A percentile compares a stretch with the other conserved stretches of the same genome.
phyloP scores from a whole-genome alignment of 2,329 filamentous ascomycete species.

The Claviceps sorghi region DNA sequence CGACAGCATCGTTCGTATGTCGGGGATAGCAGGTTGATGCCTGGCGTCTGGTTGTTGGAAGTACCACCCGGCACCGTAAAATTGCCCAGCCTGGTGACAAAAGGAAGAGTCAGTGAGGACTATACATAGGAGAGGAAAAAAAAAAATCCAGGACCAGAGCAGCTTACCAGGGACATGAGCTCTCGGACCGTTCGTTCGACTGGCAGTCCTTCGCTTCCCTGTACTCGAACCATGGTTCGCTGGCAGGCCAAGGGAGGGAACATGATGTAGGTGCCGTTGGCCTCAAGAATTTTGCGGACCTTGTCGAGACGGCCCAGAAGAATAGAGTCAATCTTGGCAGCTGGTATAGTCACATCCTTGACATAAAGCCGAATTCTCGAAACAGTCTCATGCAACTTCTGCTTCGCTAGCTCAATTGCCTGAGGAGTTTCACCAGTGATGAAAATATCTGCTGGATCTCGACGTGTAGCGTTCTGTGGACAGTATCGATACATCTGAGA shows the following conservation, averaged over 20 bases:
- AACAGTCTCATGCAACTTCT: constrained; percentile 77
- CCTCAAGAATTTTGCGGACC: constrained; percentile 93
- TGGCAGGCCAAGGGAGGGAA: constrained; percentile 80
- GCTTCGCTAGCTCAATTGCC: constrained; percentile 76
- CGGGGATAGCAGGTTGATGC: constrained; percentile 47
- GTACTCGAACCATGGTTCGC: constrained; percentile 72
- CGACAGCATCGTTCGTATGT: constrained; percentile 79
- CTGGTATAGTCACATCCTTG: constrained; percentile 81
- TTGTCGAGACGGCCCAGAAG: constrained; percentile 84
- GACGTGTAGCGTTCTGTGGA: constrained; percentile 63
- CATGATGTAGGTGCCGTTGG: constrained; percentile 87
- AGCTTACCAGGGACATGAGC: constrained; percentile 76
- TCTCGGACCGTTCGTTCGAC: constrained; percentile 91
- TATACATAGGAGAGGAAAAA: background rate
- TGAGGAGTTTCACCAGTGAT: constrained; percentile 83
- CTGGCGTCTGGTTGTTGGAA: constrained; percentile 62
- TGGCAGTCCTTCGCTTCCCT: constrained; percentile 83
- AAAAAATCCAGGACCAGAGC: background rate
- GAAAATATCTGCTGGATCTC: constrained; percentile 81
- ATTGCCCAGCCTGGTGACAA: constrained; percentile 63
- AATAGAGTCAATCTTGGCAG: constrained; percentile 90
- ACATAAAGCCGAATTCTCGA: constrained; percentile 68
- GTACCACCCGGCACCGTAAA: constrained; percentile 96
- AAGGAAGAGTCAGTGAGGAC: background rate
- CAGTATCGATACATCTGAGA: constrained; percentile 83